Base-by-base conservation (phyloP, 2,329 filamentous ascomycete genomes). In the Cladosporium velox region DNA sequence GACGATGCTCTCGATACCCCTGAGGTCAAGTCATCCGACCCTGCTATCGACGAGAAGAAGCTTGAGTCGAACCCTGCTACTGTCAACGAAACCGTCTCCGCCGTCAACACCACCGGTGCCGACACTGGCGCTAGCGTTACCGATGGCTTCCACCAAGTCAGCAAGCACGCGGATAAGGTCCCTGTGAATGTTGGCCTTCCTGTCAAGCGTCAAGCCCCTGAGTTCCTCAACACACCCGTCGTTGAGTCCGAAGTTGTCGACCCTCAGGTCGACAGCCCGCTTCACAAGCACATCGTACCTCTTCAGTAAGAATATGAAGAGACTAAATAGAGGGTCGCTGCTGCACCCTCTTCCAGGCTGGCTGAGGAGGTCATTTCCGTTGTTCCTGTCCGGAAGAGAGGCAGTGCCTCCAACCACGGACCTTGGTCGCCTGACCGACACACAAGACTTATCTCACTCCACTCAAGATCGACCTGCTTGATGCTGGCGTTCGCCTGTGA, bases 281-380 rank as follows among this genome's bases (percentile, higher is more conserved):
- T 64, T 47, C 15, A 55, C 49, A 30, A 26, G 8, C 18, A 55
- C 34, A 49, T 64, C 34, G 60, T 64, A 1, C 24, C 60, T 28
- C 60, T 64, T 14, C 3, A 52, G 47, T n/a, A 14, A 54, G n/a
- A 30, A 62, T 15, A 34, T 7, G 34, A 12, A 32, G 32, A 59
- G 35, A 10, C 21, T 44, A 14, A 14, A 35, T 14, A 34, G 15
- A 7, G 15, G 35, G 14, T 18, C 32, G 11, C 47, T 26, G 21
- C 34, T 35, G 44, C 44, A 38, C 18, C 18, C 32, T 34, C 59
- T 61, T 34, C 59, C 51, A 15, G 10, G 32, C 32, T 34, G 32
- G 34, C 2, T 15, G 11, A 12, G 34, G 28, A 30, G 28, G 28
- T 30, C 28, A 4, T 30, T 30, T 30, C 28, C 28, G 28, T 30